Base-by-base conservation (phyloP, 208 protist genomes). In the Leishmania amazonensis region DNA sequence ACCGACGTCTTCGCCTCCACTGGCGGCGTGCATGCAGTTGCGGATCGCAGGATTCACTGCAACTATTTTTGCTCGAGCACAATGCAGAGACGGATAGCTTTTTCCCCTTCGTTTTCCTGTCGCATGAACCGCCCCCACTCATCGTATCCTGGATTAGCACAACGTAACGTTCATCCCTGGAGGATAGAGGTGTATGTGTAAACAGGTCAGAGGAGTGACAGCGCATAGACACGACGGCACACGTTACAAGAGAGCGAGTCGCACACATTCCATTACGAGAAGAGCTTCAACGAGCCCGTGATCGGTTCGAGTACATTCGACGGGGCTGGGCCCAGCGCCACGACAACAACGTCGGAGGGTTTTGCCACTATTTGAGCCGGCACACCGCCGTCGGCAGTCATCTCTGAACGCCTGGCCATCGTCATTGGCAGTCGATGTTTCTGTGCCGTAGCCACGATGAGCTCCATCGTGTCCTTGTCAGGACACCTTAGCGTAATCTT, bases 211-310 rank as follows among this genome's bases (percentile, higher is more conserved):
- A 15, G 31, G 62, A 68, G 31, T 40, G 31, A 3, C 31, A 40
- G 31, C 31, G 31, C 62, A 19, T n/a, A 68, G 62, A 68, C 31
- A 40, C 28, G 13, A 40, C 9, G 62, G 31, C 62, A 40, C 21
- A 49, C n/a, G 7, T 64, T 19, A 35, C 28, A 3, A 4, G 17
- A 51, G 47, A 15, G 31, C 35, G 74, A 19, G 31, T 0, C 31
- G 53, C 74, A 45, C 35, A 8, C 31, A 83, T 89, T 57, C 60
- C 54, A 57, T 83, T 83, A 93, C 0, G 90, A 92, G 71, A 92
- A 91, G 54, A 96, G 76, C 75, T 96, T 96, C 19, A 96, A 81
- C n/a, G 80, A 85, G 11, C 90, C 91, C 8, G 90, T 96, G 75
- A 96, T 88, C 21, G 89, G 87, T 58, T 94, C 79, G 7, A 96